Evolutionary conservation across 441 rosid species (phyloP).

Genomic region (Theobroma grandiflorum): DNA sequence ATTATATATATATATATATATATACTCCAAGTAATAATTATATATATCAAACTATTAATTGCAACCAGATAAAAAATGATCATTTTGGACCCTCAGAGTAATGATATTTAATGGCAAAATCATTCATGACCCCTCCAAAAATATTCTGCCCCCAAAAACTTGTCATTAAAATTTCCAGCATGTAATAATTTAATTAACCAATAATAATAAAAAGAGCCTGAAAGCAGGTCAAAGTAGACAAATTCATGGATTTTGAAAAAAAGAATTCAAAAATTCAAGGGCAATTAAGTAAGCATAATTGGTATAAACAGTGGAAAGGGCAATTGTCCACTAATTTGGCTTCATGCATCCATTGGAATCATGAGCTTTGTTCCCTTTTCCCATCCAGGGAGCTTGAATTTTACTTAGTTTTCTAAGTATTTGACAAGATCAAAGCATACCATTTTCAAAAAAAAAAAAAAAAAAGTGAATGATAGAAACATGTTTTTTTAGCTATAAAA

Average conservation of each 20-base stretch:
- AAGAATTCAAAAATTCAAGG: not conserved
- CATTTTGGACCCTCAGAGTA: not conserved
- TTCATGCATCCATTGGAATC: not conserved
- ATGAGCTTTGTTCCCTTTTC: not conserved
- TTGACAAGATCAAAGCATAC: slow-evolving; percentile 4
- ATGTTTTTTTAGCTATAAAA: too few species aligned
- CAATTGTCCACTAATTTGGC: slow-evolving; percentile 3
- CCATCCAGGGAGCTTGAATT: not conserved
- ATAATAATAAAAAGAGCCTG: too few species aligned
- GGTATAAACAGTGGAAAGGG: not conserved
- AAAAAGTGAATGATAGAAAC: not conserved
- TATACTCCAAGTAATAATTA: too few species aligned
- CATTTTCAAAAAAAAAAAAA: not conserved
- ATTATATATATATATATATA: too few species aligned
- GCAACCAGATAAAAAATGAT: too few species aligned
- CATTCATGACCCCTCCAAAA: not conserved
- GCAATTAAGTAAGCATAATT: not conserved
- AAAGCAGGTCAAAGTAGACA: not conserved
- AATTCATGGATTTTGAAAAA: not conserved
- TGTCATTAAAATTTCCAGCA: not conserved
- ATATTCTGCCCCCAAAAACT: not conserved
- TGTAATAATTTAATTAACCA: too few species aligned
- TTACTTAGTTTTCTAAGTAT: not conserved
- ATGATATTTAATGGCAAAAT: not conserved
- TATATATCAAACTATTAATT: too few species aligned